phyloP scores from a whole-genome alignment of 176 grass and related monocot genomes.

The Oryza australiensis region DNA sequence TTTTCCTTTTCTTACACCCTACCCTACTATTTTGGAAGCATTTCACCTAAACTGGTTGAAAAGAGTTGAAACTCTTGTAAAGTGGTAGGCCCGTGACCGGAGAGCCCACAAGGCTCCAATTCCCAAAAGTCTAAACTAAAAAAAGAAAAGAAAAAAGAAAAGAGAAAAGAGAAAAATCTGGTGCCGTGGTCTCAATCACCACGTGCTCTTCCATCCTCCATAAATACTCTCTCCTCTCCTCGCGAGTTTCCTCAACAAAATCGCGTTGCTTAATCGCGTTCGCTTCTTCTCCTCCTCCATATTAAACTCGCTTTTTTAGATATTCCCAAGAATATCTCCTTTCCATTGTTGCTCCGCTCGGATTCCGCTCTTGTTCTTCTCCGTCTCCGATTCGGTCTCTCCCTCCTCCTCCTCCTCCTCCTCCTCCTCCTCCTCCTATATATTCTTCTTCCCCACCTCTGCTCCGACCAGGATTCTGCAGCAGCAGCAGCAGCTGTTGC shows the following conservation, averaged over 20 bases:
- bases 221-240: conserved; percentile 24
- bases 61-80: background rate
- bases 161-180: conserved; percentile 8
- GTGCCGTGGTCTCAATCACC: background rate
- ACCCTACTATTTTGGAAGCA: background rate
- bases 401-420: background rate
- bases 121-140: background rate
- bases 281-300: background rate
- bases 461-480: background rate
- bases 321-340: conserved; percentile 38
- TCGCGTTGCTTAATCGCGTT: background rate
- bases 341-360: background rate
- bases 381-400: background rate
- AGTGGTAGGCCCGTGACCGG: background rate
- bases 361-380: background rate
- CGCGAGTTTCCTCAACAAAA: background rate
- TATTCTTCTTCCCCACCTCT: background rate
- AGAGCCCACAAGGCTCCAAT: background rate
- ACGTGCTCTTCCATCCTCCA: conserved; percentile 35
- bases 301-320: conserved; percentile 8
- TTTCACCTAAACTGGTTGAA: background rate
- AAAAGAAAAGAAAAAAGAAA: background rate
- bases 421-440: background rate
- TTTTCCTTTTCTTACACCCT: background rate
- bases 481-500: background rate